phyloP scores from a whole-genome alignment of 441 rosid genomes.

The Eruca vesicaria region DNA sequence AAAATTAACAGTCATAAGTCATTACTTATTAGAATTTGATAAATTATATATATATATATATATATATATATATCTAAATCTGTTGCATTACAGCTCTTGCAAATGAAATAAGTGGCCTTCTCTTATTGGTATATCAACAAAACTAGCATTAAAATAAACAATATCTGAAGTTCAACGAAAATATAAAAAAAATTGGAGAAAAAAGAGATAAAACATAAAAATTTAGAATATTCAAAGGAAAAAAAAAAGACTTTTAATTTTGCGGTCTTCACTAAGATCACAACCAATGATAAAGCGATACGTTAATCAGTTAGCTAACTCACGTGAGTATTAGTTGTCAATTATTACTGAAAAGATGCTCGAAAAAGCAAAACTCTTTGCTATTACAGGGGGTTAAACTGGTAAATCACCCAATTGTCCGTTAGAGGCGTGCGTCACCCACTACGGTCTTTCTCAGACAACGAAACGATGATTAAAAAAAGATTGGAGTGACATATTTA shows the following conservation, averaged over 20 bases:
- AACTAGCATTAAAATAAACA: no score
- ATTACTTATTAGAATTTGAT: no score
- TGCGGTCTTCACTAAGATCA: slow-evolving; percentile 12
- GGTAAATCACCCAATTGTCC: not conserved
- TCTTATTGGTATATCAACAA: no score
- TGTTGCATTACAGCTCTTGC: no score
- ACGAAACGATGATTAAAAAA: not conserved
- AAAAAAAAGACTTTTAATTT: not conserved
- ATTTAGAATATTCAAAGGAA: not conserved
- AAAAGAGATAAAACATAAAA: not conserved
- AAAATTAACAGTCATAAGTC: no score
- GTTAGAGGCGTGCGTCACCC: slow-evolving; percentile 15
- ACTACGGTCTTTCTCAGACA: slow-evolving; percentile 19
- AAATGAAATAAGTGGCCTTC: no score
- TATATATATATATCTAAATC: no score
- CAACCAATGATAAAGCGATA: slow-evolving; percentile 1
- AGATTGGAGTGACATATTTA: not conserved
- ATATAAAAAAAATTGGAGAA: not conserved
- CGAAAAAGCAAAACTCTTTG: not conserved
- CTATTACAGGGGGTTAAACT: not conserved
- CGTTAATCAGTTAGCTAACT: not conserved
- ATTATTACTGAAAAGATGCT: not conserved
- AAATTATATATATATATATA: no score
- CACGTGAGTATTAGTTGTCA: slow-evolving; percentile 19
- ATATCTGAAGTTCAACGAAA: no score